Conservation (phyloP, 1,284 basidiomycete species). For the Xanthoconium separans region DNA sequence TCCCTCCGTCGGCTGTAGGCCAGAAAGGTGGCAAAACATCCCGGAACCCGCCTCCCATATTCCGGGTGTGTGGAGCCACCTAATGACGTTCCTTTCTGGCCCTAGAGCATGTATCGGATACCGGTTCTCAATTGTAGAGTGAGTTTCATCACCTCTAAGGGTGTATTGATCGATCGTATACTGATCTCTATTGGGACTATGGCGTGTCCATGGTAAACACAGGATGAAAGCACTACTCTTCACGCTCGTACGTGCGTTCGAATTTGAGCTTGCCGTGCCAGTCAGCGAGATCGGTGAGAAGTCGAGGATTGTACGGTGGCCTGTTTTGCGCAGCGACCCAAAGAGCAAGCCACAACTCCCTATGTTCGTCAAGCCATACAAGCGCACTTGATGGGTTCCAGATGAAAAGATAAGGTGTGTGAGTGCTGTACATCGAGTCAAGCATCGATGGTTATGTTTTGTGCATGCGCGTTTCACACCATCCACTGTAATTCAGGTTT, state of each 20-base stretch:
- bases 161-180: not conserved
- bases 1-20: no score
- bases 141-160: not conserved
- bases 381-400: not conserved
- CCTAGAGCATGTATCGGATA: not conserved
- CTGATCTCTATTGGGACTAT: no score
- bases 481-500: no score
- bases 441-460: no score
- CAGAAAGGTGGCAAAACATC: no score
- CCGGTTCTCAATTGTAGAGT: not conserved
- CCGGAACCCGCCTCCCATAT: no score
- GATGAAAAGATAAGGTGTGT: no score
- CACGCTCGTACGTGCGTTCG: no score
- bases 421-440: no score
- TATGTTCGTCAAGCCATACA: conserved; percentile 16
- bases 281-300: conserved; percentile 39
- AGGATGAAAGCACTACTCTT: conserved; percentile 50
- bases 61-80: no score
- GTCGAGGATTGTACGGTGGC: conserved; percentile 37
- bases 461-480: no score
- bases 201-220: not conserved
- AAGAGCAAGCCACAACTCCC: conserved; percentile 14
- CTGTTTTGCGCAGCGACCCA: conserved; percentile 1
- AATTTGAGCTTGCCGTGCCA: no score
- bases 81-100: not conserved